Base-by-base conservation (phyloP, 2,329 filamentous ascomycete genomes). In the Phaeophleospora eucalypticola region DNA sequence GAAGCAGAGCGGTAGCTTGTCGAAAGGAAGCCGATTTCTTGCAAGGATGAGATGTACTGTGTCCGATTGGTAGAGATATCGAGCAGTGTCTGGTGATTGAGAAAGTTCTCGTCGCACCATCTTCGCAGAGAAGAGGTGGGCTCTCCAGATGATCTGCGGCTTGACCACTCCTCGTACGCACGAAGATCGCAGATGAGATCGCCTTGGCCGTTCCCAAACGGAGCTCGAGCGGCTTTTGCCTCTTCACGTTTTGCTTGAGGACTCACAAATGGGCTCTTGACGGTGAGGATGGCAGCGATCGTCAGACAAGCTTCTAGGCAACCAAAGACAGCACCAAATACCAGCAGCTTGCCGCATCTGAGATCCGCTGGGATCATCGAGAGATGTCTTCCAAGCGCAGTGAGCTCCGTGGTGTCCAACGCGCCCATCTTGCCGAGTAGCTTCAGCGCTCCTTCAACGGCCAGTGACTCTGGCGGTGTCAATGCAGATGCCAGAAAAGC, bases 291-390 rank as follows among this genome's bases (percentile, higher is more conserved):
- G 7, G 90, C 86, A 2, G 93, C 88, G 52, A 97, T 90, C 2
- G 86, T 89, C 45, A 97, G 78, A 56, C 86, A 89, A 43, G 91
- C 83, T 60, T 95, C 89, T 4, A 97, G 77, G 62, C 91, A 97
- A 27, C 87, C 87, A 62, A 98, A 97, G 48, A 94, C 89, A 14
- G 89, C 86, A 4, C 93, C 93, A 62, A 94, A 95, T 3, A 98
- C 87, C 78, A 98, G 89, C 27, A 98, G 77, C 68, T 98, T 98
- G 37, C 87, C 89, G 65, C 89, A 94, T 20, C 91, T 83, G 39
- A 98, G 76, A 63, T 98, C 93, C 0, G 91, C 88, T 1, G 93
- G 93, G 41, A 98, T 89, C 81, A 94, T 88, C 15, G 90, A 86
- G n/a, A 98, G 76, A 70, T 97, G 93, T 43, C 86, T 83, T 33